Base-by-base conservation (phyloP, 23 red algal species). In the Gracilaria vermiculophylla region DNA sequence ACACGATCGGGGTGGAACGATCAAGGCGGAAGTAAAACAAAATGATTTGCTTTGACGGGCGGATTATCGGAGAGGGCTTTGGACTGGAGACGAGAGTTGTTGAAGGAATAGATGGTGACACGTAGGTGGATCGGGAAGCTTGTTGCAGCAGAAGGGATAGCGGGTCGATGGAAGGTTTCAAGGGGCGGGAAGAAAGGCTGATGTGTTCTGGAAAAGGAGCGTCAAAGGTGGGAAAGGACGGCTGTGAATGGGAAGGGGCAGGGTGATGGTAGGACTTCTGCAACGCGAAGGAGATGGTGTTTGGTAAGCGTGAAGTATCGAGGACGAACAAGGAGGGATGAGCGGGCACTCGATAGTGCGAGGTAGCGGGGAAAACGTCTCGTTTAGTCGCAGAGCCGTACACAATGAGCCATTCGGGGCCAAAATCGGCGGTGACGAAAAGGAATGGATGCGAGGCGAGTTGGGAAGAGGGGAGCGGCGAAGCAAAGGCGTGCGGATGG, bases 261-360 rank as follows among this genome's bases (percentile, higher is more conserved):
- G 62, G 5, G n/a, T 62, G 8, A n/a, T 1, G 27, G 24, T 60
- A 31, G 2, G 40, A 31, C 5, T 24, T 21, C 29, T 57, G 75
- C 29, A 79, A 5, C 47, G 75, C 42, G 28, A 79, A 37, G 39
- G 48, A 31, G 25, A 69, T 73, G 11, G 20, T 32, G 1, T n/a
- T 10, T 20, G 41, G 12, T 34, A 69, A 40, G 35, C 23, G 10
- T 33, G 41, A 17, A 2, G 41, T 44, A 23, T 85, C 81, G 2
- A 85, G 64, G 19, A 85, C 39, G 23, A 69, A 85, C 58, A 85
- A 34, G 9, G 81, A 14, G 7, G 81, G 81, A n/a, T 23, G 15
- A 8, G 42, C 27, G 20, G 41, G 81, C 27, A 42, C 27, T 13
- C 81, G 81, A 39, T 55, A 85, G 1, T 33, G 62, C 3, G 23